Base-by-base conservation (phyloP, 495 filamentous ascomycete genomes). In the Talaromyces adpressus region DNA sequence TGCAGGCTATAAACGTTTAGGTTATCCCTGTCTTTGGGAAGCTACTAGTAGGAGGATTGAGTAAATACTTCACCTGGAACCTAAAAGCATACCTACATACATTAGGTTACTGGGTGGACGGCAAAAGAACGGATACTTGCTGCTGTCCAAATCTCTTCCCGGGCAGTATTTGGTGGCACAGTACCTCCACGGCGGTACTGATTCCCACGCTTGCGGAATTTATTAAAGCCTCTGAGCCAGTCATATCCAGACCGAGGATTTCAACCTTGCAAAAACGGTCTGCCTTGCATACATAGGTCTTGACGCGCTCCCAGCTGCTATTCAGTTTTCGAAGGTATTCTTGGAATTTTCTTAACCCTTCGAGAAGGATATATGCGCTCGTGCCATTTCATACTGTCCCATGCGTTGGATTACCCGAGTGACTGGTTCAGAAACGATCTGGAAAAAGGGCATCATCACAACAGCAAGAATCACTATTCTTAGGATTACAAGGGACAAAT, bases 221-320 rank as follows among this genome's bases (percentile, higher is more conserved):
- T 66, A 68, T 68, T 53, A 70, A 71, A 67, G 70, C 67, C 65
- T 73, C 69, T 74, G 71, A 72, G 70, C 73, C 74, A 77, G 74
- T 78, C 70, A 72, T 73, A 73, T 68, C 45, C n/a, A 49, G 18
- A 49, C n/a, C 6, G 45, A 49, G 45, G n/a, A 49, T 1, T 12
- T 49, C 45, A 49, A 49, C 45, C 45, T 49, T 49, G 45, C 45
- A 49, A 49, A 49, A 49, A 49, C 45, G n/a, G n/a, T 49, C 71
- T 76, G 72, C 74, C 76, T 77, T 64, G 72, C 71, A 67, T 59
- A 20, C 14, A 18, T 49, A 20, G 45, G 45, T 5, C 5, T 18
- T 12, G 16, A 20, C n/a, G 45, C n/a, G n/a, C 7, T 49, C 18
- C 18, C 45, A 49, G 45, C 45, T 49, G 18, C 45, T 49, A 49